These are phyloP conservation scores for Serpula lacrymans DNA, from an alignment of 768 basidiomycete species.

Conservation along the genomic window DNA sequence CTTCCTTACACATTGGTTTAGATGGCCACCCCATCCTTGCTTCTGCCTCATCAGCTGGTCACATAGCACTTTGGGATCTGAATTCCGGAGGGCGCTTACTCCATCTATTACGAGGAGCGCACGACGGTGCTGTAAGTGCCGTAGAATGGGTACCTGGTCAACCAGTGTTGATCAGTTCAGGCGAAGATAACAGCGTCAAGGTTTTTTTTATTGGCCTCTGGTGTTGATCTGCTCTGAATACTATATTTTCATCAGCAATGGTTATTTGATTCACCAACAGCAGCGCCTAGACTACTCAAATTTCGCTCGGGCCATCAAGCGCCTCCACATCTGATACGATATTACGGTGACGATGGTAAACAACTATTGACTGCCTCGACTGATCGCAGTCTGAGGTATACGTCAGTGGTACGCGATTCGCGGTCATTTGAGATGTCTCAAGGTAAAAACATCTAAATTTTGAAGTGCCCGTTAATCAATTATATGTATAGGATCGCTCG, in stretches of 20 bases:
- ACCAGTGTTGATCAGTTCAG: conserved; percentile 83
- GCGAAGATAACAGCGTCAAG: conserved; percentile 95
- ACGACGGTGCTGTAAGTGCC: conserved; percentile 79
- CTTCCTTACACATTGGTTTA: conserved; percentile 21
- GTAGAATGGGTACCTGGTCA: conserved; percentile 94
- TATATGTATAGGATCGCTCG: conserved; percentile 64
- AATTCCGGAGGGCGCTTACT: conserved; percentile 76
- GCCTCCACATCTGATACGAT: conserved; percentile 89
- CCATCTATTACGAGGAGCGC: conserved; percentile 84
- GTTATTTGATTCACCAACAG: conserved; percentile 90
- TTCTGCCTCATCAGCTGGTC: conserved; percentile 80
- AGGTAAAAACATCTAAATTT: conserved; percentile 42
- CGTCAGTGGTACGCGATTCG: conserved; percentile 92
- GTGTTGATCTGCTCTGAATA: background rate
- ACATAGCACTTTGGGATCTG: conserved; percentile 93
- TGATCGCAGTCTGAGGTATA: conserved; percentile 86
- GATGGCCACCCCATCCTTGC: conserved; percentile 89
- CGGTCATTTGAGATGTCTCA: conserved; percentile 93
- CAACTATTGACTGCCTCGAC: conserved; percentile 84
- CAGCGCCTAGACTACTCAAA: conserved; percentile 84
- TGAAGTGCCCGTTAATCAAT: no score
- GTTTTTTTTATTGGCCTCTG: conserved; percentile 36
- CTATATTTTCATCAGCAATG: conserved; percentile 71
- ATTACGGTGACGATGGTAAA: conserved; percentile 98
- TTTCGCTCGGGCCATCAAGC: conserved; percentile 89